Conservation (phyloP, 768 basidiomycete genomes). For the Collybia sp. region DNA sequence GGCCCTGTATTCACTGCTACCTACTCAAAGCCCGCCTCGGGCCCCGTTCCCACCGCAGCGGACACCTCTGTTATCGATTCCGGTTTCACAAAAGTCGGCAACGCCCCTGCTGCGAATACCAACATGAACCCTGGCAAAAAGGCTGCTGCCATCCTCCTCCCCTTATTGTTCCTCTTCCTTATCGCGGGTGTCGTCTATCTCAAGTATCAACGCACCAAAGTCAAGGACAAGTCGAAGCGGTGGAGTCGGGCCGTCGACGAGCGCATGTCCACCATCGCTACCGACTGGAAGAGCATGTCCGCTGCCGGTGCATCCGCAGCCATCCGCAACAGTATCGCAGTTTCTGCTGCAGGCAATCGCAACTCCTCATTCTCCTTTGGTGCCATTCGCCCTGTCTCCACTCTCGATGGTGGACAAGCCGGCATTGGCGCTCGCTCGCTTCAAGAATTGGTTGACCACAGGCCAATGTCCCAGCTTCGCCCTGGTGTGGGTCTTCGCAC, state of each 20-base stretch:
- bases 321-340: slow-evolving; percentile 64
- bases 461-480: slow-evolving; percentile 39
- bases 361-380: slow-evolving; percentile 54
- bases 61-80: slow-evolving; percentile 28
- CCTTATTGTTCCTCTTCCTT: slow-evolving; percentile 48
- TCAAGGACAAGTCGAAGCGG: slow-evolving; percentile 45
- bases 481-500: slow-evolving; percentile 48
- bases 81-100: slow-evolving; percentile 35
- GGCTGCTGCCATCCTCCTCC: slow-evolving; percentile 65
- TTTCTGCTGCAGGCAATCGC: slow-evolving; percentile 25
- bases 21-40: slow-evolving; percentile 39
- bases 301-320: slow-evolving; percentile 68
- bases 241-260: slow-evolving; percentile 71
- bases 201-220: slow-evolving; percentile 44
- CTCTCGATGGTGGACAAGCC: slow-evolving; percentile 37
- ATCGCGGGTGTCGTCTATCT: slow-evolving; percentile 44
- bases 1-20: slow-evolving; percentile 71
- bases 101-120: slow-evolving; percentile 26
- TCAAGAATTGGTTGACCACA: slow-evolving; percentile 11
- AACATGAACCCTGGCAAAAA: slow-evolving; percentile 43
- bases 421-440: slow-evolving; percentile 24
- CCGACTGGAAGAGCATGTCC: slow-evolving; percentile 74
- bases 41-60: slow-evolving; percentile 32
- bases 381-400: slow-evolving; percentile 43
- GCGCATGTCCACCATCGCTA: slow-evolving; percentile 79